A percentile compares a stretch with the other conserved stretches of the same genome.
phyloP scores from a whole-genome alignment of 2,329 filamentous ascomycete species.

The Phialocephala sp. region DNA sequence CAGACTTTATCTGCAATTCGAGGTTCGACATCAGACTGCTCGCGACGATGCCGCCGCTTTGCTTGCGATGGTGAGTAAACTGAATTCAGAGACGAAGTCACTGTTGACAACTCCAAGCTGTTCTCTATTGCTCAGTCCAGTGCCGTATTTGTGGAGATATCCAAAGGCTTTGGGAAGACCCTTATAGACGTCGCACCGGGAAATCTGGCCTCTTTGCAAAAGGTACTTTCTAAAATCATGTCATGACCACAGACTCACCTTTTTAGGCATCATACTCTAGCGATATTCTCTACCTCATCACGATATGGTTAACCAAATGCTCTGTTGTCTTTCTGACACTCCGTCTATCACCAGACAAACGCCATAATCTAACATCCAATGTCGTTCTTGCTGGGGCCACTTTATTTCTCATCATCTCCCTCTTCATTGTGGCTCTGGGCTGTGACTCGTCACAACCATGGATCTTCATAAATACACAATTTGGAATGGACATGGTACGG shows the following conservation, averaged over 20 bases:
- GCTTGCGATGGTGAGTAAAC: conserved; percentile 30
- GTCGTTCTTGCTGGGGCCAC: conserved; percentile 45
- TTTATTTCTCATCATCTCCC: conserved; percentile 46
- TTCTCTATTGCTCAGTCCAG: conserved; percentile 46
- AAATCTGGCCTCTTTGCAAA: conserved; percentile 17
- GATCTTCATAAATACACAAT: conserved; percentile 38
- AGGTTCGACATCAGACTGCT: conserved; percentile 45
- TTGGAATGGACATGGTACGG: conserved; percentile 41
- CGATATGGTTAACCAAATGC: conserved; percentile 51
- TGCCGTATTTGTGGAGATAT: conserved; percentile 46
- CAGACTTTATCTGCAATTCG: conserved; percentile 47
- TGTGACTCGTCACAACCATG: conserved; percentile 49
- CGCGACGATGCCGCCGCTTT: conserved; percentile 42
- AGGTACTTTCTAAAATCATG: conserved; percentile 7
- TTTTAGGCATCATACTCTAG: conserved; percentile 45
- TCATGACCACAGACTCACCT: neutral
- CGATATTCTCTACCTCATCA: conserved; percentile 51
- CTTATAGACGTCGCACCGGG: conserved; percentile 28
- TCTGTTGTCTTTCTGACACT: conserved; percentile 50
- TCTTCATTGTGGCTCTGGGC: conserved; percentile 48
- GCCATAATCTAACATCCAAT: conserved; percentile 46
- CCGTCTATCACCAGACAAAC: conserved; percentile 50
- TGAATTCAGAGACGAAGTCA: neutral
- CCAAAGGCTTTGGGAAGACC: conserved; percentile 48
- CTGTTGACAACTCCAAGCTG: conserved; percentile 33